phyloP scores from a whole-genome alignment of 176 grass and related monocot genomes.

The Cymbopogon citratus region DNA sequence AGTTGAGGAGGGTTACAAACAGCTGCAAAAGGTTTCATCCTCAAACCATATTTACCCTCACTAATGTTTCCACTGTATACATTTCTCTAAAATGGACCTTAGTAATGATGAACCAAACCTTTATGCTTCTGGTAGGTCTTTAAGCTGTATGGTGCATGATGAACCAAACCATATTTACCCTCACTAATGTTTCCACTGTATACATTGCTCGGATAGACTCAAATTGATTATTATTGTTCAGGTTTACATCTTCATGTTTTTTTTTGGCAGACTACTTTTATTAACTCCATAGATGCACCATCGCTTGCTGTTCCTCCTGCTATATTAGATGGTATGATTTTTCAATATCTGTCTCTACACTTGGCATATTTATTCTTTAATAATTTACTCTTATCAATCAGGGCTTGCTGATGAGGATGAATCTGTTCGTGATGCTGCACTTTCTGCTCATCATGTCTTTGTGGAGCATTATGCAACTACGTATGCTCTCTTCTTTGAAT shows the following conservation, averaged over 20 bases:
- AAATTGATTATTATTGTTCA: slow-evolving; percentile 13
- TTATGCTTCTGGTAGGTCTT: background rate
- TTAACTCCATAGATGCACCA: slow-evolving; percentile 93
- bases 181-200: too few species aligned
- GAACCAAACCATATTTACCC: too few species aligned
- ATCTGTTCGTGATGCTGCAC: slow-evolving; percentile 92
- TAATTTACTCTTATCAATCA: slow-evolving; percentile 38
- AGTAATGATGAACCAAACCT: background rate
- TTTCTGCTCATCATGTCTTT: slow-evolving; percentile 93
- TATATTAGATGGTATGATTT: slow-evolving; percentile 90
- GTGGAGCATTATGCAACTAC: slow-evolving; percentile 96
- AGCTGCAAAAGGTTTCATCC: slow-evolving; percentile 70
- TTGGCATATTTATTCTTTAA: slow-evolving; percentile 23
- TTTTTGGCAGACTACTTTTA: slow-evolving; percentile 87
- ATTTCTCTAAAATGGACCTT: background rate
- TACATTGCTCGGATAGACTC: too few species aligned
- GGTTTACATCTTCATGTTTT: slow-evolving; percentile 22
- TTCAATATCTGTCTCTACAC: slow-evolving; percentile 20
- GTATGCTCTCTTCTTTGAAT: slow-evolving; percentile 30
- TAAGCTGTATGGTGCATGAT: too few species aligned
- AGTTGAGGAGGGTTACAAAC: slow-evolving; percentile 87
- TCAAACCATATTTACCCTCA: background rate
- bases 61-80: background rate
- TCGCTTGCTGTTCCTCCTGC: slow-evolving; percentile 88
- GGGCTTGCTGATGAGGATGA: slow-evolving; percentile 99